Conservation (phyloP, 192 early-diverging fungal species). For the Chytriomyces sp. region DNA sequence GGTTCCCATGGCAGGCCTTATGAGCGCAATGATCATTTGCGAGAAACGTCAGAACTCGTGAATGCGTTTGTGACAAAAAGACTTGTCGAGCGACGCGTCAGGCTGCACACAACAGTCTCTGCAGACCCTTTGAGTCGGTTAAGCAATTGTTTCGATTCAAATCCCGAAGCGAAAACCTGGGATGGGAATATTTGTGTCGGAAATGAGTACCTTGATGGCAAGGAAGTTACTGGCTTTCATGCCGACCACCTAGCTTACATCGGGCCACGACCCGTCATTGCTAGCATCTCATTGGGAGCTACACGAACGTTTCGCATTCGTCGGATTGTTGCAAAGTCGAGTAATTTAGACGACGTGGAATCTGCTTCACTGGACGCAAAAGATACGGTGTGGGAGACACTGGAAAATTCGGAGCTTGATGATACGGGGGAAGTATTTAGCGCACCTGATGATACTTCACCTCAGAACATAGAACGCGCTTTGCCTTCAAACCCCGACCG, state of each 20-base stretch:
- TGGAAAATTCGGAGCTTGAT: not conserved
- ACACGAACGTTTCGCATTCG: constrained; percentile 45
- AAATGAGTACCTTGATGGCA: constrained; percentile 44
- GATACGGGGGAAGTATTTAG: no score
- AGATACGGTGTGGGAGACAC: constrained; percentile 5
- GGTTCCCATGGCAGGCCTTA: not conserved
- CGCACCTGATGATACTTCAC: not conserved
- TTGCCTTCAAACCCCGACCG: not conserved
- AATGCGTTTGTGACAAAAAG: constrained; percentile 5
- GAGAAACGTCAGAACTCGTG: not conserved
- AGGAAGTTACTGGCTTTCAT: constrained; percentile 46
- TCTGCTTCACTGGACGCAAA: not conserved
- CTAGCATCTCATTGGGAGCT: constrained; percentile 49
- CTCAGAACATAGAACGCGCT: not conserved
- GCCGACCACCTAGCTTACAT: constrained; percentile 49
- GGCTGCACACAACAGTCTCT: constrained; percentile 11
- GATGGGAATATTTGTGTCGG: constrained; percentile 41
- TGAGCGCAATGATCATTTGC: not conserved
- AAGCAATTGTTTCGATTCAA: not conserved
- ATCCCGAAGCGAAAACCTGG: constrained; percentile 33
- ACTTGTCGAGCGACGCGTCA: not conserved
- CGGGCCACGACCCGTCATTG: constrained; percentile 54
- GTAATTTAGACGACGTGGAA: no score
- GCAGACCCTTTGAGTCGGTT: not conserved
- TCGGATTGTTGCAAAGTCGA: constrained; percentile 12